These are phyloP conservation scores for Citrus reticulata DNA, from an alignment of 345 rosid species.

Conservation along the genomic window DNA sequence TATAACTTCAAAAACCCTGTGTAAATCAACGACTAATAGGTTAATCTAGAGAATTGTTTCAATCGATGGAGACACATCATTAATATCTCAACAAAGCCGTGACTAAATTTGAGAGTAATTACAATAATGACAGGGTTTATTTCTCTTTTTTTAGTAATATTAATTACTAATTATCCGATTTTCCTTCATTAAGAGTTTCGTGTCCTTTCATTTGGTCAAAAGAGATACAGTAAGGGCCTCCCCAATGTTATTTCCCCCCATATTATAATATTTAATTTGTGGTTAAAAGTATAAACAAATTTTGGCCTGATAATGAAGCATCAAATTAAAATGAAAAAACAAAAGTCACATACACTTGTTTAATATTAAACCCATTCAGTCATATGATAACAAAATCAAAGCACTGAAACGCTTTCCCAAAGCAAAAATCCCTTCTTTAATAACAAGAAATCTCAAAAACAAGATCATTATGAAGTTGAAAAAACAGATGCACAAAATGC, in stretches of 20 bases:
- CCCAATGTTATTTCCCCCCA: not conserved
- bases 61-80: not conserved
- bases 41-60: not conserved
- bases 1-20: not conserved
- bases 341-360: not conserved
- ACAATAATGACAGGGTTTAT: not conserved
- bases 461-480: not conserved
- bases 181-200: not conserved
- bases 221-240: not conserved
- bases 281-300: not conserved
- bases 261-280: not conserved
- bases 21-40: not conserved
- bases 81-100: not conserved
- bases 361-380: not conserved
- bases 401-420: constrained; percentile 2
- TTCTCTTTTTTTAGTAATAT: not conserved
- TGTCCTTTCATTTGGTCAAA: not conserved
- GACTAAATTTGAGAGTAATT: not conserved
- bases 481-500: not conserved
- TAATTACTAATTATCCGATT: not conserved
- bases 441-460: not conserved
- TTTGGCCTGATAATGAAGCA: not conserved
- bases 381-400: constrained; percentile 1
- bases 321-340: not conserved
- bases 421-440: not conserved